Conservation (phyloP, 495 filamentous ascomycete genomes). For the Geopyxis carbonaria region DNA sequence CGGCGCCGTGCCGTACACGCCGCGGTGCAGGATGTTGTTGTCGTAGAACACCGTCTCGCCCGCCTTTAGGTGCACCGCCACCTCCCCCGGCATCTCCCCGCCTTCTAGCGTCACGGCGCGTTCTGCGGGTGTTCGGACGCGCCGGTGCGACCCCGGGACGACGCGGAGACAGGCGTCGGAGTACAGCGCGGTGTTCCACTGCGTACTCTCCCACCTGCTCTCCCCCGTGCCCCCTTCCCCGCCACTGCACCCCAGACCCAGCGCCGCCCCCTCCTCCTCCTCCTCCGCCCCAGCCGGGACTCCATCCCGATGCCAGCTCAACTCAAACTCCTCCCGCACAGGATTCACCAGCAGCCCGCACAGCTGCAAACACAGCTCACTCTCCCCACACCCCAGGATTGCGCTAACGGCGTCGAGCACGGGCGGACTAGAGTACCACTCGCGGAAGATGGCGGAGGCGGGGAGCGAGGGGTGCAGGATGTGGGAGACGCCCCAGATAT, state of each 20-base stretch:
- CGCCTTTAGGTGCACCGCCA: constrained; percentile 44
- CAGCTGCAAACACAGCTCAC: not conserved
- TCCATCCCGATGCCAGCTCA: not conserved
- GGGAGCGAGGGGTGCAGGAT: constrained; percentile 54
- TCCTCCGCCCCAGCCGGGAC: not conserved
- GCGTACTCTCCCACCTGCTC: constrained; percentile 19
- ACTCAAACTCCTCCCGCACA: not conserved
- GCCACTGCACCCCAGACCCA: not conserved
- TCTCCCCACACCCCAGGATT: not conserved
- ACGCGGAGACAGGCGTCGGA: constrained; percentile 50
- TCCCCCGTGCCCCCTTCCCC: not conserved
- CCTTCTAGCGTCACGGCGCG: constrained; percentile 43
- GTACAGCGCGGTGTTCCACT: constrained; percentile 63
- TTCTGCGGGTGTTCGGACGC: constrained; percentile 49
- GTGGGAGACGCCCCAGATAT: constrained; percentile 79
- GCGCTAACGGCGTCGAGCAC: not conserved
- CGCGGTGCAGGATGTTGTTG: constrained; percentile 72
- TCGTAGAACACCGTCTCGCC: constrained; percentile 75
- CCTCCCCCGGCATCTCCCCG: constrained; percentile 38
- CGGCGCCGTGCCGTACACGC: constrained; percentile 44
- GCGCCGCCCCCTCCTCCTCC: not conserved
- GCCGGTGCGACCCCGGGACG: constrained; percentile 50
- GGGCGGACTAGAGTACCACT: not conserved
- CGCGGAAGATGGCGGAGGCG: constrained; percentile 31
- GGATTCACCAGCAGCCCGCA: not conserved